A percentile compares a stretch with the other conserved stretches of the same genome.
phyloP scores from a whole-genome alignment of 2,329 filamentous ascomycete species.

The Hypoxylon sp. region DNA sequence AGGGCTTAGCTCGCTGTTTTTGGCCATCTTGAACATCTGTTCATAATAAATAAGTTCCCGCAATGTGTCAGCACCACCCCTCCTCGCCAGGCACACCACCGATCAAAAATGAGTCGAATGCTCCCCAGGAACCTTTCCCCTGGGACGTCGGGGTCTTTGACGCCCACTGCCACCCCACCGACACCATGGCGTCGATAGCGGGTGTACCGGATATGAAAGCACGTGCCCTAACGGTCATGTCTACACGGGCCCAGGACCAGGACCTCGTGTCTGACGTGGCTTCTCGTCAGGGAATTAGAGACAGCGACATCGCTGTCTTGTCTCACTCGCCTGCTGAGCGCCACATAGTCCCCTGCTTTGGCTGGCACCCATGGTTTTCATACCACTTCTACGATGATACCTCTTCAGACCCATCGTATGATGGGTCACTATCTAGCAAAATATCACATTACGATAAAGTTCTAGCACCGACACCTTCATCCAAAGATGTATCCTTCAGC shows the following conservation, averaged over 20 bases:
- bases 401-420: slow-evolving; percentile 53
- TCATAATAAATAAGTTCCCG: background rate
- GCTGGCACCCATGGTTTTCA: slow-evolving; percentile 90
- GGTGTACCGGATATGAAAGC: slow-evolving; percentile 74
- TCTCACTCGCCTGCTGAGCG: slow-evolving; percentile 43
- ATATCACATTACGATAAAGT: slow-evolving; percentile 74
- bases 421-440: slow-evolving; percentile 56
- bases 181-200: slow-evolving; percentile 73
- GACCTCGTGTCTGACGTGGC: slow-evolving; percentile 74
- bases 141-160: slow-evolving; percentile 80
- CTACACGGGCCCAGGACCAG: slow-evolving; percentile 81
- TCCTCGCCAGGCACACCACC: slow-evolving; percentile 13
- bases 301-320: slow-evolving; percentile 40
- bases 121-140: slow-evolving; percentile 61
- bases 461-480: slow-evolving; percentile 65
- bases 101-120: slow-evolving; percentile 25
- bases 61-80: slow-evolving; percentile 47
- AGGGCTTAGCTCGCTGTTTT: background rate
- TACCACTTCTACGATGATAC: slow-evolving; percentile 77
- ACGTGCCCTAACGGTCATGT: slow-evolving; percentile 77
- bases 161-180: slow-evolving; percentile 87
- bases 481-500: slow-evolving; percentile 58
- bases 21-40: background rate
- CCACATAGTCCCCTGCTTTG: slow-evolving; percentile 77
- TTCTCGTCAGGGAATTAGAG: slow-evolving; percentile 62